Evolutionary conservation across 129 eudicot species (phyloP).

Genomic region (Cynara cardunculus): DNA sequence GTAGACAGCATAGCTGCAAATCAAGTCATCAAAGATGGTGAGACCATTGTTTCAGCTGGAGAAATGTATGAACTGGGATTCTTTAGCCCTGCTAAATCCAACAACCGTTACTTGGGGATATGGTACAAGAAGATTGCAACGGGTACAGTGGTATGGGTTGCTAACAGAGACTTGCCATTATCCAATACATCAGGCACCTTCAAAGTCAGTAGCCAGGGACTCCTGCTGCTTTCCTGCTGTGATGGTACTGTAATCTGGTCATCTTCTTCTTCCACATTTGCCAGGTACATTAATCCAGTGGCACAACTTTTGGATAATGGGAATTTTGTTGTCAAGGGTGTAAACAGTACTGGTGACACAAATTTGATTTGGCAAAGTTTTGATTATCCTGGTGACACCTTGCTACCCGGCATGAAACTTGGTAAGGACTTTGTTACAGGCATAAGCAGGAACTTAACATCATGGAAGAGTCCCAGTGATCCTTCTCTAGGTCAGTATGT

Average conservation of each 20-base stretch:
- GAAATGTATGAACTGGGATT: conserved; percentile 18
- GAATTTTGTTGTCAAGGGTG: conserved; percentile 13
- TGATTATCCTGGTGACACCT: neutral
- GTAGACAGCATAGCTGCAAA: neutral
- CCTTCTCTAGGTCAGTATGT: conserved; percentile 12
- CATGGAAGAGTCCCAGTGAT: conserved; percentile 23
- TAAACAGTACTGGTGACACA: neutral
- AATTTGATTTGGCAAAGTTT: conserved; percentile 14
- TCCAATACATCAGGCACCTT: neutral
- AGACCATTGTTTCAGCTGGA: conserved; percentile 12
- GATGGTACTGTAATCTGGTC: conserved; percentile 21
- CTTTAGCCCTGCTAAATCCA: conserved; percentile 23
- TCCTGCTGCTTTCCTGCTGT: conserved; percentile 4
- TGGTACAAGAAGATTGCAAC: conserved; percentile 13
- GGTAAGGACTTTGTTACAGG: neutral
- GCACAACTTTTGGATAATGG: conserved; percentile 24
- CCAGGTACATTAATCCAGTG: neutral
- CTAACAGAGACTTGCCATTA: conserved; percentile 24
- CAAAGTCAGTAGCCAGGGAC: neutral
- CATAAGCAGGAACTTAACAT: neutral
- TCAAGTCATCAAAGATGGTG: conserved; percentile 18
- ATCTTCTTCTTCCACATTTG: neutral
- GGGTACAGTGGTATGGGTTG: conserved; percentile 26
- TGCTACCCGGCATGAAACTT: conserved; percentile 3
- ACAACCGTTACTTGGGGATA: conserved; percentile 20